Evolutionary conservation across 192 early-diverging fungal species (phyloP), one percentile per base, ranked within the genome.

Genomic region (Hyaloraphidium curvatum): DNA sequence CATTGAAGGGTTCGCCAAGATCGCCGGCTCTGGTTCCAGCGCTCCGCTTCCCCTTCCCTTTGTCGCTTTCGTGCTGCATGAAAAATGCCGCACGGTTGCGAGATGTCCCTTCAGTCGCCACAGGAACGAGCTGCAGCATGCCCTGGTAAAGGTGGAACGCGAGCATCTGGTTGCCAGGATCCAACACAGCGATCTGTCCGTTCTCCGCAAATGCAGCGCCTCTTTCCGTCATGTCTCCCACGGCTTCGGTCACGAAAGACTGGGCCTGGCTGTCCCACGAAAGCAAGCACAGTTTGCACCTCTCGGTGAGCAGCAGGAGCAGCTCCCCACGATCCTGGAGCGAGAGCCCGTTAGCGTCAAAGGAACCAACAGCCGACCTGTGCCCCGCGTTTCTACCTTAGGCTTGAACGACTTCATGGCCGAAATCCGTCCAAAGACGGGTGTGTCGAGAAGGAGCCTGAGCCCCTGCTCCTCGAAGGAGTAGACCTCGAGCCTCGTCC

Each of bases 91-190:
- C n/a, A 31, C 27, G 28, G 17, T 31, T 21, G 35, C 39, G 30
- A 31, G 33, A 16, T 23, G 23, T 26, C 40, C 40, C 7, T 30
- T 31, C 55, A 40, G 14, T 67, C 64, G 33, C 33, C 43, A 87
- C 56, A 5, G 75, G 72, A 9, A 88, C 63, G 4, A 83, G 59
- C 30, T 81, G 79, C 27, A 87, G 60, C 1, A 77, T 56, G 0
- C 84, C 84, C 50, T 81, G 74, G 63, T 83, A 87, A 26, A 73
- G 48, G 40, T 78, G 71, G 22, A 81, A 56, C 3, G 68, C 78
- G 50, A 80, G 56, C 13, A 80, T 37, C 11, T 71, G 64, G 7
- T 54, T 59, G 7, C 60, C 53, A 16, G 74, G 76, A 60, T 85
- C 81, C 0, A 86, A 67, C 2, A 67, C 54, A 1, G 70, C 72